A percentile compares a stretch with the other conserved stretches of the same genome.
Evolutionary conservation across 345 rosid genomes (phyloP).

Genomic region (Salix purpurea): DNA sequence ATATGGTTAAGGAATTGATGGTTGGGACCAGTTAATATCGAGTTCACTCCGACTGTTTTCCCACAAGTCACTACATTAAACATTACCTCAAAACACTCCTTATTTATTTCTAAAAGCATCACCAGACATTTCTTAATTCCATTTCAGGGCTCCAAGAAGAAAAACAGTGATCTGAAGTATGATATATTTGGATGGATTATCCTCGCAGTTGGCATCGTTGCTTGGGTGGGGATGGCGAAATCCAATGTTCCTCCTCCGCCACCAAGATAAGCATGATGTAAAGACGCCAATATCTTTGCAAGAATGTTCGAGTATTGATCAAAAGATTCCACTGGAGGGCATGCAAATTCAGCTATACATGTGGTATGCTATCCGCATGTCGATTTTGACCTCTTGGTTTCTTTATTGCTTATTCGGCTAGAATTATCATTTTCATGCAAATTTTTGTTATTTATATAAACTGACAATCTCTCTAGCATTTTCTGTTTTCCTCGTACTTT

Average conservation of each 20-base stretch:
- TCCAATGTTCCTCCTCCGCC: slow-evolving; percentile 20
- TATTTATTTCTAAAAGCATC: background rate
- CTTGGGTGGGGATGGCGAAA: slow-evolving; percentile 29
- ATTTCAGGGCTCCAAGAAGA: slow-evolving; percentile 26
- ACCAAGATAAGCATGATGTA: slow-evolving; percentile 30
- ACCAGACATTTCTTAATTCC: background rate
- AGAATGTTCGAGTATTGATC: slow-evolving; percentile 13
- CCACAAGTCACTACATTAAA: background rate
- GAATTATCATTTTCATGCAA: background rate
- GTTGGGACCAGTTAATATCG: background rate
- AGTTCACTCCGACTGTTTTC: background rate
- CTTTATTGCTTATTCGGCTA: background rate
- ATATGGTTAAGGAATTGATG: background rate
- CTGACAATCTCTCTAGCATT: background rate
- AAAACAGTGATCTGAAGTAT: slow-evolving; percentile 20
- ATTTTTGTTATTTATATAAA: background rate
- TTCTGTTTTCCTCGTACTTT: background rate
- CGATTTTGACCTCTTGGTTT: background rate
- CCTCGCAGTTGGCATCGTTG: slow-evolving; percentile 25
- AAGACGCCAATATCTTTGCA: slow-evolving; percentile 11
- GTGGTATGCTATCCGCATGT: slow-evolving; percentile 8
- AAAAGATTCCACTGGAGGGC: slow-evolving; percentile 11
- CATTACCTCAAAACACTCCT: background rate
- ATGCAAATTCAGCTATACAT: slow-evolving; percentile 12
- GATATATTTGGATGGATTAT: slow-evolving; percentile 27